phyloP scores from a whole-genome alignment of 2,329 filamentous ascomycete species.

The Gyromitra esculenta region DNA sequence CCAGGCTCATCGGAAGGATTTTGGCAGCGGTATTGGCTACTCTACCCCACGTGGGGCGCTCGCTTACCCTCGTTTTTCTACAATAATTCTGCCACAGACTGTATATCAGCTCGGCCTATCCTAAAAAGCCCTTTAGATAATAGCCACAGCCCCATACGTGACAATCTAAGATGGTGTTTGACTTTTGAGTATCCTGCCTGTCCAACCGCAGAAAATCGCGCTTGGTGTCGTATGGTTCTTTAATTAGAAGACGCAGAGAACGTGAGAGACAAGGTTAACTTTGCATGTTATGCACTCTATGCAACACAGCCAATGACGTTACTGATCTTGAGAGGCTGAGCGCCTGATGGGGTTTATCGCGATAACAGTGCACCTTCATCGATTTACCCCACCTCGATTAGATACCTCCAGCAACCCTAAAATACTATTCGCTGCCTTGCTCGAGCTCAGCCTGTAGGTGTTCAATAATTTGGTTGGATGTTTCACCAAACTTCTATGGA shows the following conservation, averaged over 20 bases:
- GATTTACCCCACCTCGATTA: conserved; percentile 30
- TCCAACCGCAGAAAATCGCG: conserved; percentile 13
- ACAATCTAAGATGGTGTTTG: conserved; percentile 20
- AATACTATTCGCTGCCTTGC: conserved; percentile 20
- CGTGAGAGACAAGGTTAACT: background rate
- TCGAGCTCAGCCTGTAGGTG: conserved; percentile 1
- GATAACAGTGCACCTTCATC: conserved; percentile 31
- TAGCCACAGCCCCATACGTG: background rate
- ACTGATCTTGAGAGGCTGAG: conserved; percentile 33
- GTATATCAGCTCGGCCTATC: conserved; percentile 5
- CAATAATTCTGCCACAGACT: too few relatives aligned
- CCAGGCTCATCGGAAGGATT: too few relatives aligned
- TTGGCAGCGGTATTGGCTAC: too few relatives aligned
- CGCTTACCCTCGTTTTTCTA: too few relatives aligned
- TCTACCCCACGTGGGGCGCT: too few relatives aligned
- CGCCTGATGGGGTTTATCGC: conserved; percentile 11
- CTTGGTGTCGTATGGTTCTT: conserved; percentile 1
- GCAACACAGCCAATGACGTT: conserved; percentile 32
- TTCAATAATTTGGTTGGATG: background rate
- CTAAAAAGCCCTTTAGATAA: background rate
- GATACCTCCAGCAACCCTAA: background rate
- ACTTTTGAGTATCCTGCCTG: background rate
- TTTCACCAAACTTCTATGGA: too few relatives aligned
- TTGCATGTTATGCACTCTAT: conserved; percentile 23
- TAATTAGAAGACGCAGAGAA: conserved; percentile 31